These are phyloP conservation scores for Stachybotrys chartarum DNA, from an alignment of 2,329 filamentous ascomycete species.

Conservation along the genomic window DNA sequence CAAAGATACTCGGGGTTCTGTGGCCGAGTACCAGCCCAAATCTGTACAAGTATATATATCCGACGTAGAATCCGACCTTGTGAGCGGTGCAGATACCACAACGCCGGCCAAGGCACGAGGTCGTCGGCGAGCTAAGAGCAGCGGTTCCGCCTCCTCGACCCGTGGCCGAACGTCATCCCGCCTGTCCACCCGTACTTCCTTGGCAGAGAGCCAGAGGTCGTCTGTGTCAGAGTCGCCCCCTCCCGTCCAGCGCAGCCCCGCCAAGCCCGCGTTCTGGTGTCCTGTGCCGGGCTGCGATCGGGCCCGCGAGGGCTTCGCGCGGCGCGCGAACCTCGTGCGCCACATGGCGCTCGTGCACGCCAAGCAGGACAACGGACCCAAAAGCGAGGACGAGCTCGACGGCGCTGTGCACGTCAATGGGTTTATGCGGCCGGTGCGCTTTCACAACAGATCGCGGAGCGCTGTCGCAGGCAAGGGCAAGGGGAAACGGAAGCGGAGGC, in stretches of 20 bases:
- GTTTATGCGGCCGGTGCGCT: conserved; percentile 51
- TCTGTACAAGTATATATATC: conserved; percentile 15
- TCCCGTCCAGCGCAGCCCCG: conserved; percentile 19
- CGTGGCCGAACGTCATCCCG: neutral
- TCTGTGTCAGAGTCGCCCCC: conserved; percentile 16
- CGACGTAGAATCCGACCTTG: conserved; percentile 10
- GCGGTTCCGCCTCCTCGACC: neutral
- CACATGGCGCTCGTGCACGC: conserved; percentile 32
- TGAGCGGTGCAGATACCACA: neutral
- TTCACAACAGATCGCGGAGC: conserved; percentile 39
- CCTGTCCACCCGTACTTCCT: neutral
- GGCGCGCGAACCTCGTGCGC: conserved; percentile 26
- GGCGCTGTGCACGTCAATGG: conserved; percentile 64
- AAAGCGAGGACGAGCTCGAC: conserved; percentile 40
- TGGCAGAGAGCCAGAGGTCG: neutral
- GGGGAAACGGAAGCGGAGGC: conserved; percentile 13
- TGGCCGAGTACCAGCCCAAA: conserved; percentile 21
- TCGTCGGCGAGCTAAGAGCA: neutral
- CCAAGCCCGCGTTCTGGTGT: conserved; percentile 27
- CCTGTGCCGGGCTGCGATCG: conserved; percentile 29
- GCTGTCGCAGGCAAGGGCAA: conserved; percentile 15
- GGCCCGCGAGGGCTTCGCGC: conserved; percentile 25
- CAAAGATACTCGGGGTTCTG: conserved; percentile 14
- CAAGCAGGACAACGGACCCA: conserved; percentile 25
- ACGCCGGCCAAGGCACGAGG: neutral